Evolutionary conservation across 495 filamentous ascomycete species (phyloP).

Genomic region (Staphylotrichum longicolle): DNA sequence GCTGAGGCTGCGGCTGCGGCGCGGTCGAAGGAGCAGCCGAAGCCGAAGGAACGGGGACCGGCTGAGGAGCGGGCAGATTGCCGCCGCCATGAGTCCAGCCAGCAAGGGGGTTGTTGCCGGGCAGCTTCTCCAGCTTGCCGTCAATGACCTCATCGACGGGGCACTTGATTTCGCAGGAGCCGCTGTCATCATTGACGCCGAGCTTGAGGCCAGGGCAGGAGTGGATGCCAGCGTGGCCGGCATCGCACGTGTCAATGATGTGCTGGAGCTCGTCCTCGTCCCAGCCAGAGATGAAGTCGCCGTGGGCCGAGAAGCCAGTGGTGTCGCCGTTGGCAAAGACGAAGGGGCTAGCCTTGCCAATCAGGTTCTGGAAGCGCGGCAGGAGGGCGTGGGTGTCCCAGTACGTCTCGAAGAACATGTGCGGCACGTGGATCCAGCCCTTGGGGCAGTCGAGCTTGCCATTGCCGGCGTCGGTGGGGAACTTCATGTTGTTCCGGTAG

Average conservation of each 20-base stretch:
- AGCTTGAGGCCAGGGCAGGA: constrained; percentile 52
- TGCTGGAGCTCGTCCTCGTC: constrained; percentile 58
- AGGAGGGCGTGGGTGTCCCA: constrained; percentile 59
- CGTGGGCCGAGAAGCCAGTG: constrained; percentile 61
- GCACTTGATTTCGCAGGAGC: constrained; percentile 48
- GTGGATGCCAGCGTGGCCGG: constrained; percentile 50
- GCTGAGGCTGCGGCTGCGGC: constrained; percentile 8
- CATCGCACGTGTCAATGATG: constrained; percentile 60
- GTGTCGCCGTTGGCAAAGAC: constrained; percentile 61
- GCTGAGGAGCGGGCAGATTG: constrained; percentile 26
- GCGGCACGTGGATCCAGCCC: constrained; percentile 55
- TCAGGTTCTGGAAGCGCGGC: constrained; percentile 52
- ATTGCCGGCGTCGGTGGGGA: constrained; percentile 46
- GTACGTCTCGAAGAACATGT: constrained; percentile 68
- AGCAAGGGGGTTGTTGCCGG: constrained; percentile 56
- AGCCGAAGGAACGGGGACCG: constrained; percentile 19
- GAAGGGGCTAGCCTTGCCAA: constrained; percentile 59
- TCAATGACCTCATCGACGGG: constrained; percentile 37
- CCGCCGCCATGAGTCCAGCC: constrained; percentile 39
- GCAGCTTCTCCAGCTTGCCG: constrained; percentile 45
- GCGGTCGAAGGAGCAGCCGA: constrained; percentile 20
- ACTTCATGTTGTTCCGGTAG: constrained; percentile 53
- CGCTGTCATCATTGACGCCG: constrained; percentile 40
- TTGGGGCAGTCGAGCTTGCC: constrained; percentile 60
- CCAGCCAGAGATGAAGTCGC: constrained; percentile 75